Conservation (phyloP, 768 basidiomycete species). For the Amyloporia xantha region DNA sequence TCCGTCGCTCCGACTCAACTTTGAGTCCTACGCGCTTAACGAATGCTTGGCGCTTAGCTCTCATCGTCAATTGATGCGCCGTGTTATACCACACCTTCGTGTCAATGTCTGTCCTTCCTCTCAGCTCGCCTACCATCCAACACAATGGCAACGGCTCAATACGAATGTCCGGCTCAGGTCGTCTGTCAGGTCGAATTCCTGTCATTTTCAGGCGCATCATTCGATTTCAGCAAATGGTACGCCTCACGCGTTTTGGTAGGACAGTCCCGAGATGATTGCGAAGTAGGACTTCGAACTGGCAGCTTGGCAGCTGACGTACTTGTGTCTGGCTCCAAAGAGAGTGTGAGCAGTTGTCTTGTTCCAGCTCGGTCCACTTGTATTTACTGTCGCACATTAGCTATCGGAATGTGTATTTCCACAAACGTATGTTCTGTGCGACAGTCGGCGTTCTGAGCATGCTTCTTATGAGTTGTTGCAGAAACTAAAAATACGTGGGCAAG, state of each 20-base stretch:
- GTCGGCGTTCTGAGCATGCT: background rate
- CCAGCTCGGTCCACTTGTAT: slow-evolving; percentile 5
- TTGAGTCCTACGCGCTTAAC: too few relatives aligned
- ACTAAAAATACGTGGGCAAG: slow-evolving; percentile 98
- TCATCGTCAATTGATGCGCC: background rate
- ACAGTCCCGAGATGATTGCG: background rate
- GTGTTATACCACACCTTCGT: background rate
- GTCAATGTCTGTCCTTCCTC: slow-evolving; percentile 15
- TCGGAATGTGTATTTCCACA: slow-evolving; percentile 96
- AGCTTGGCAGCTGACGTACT: slow-evolving; percentile 91
- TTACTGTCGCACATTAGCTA: slow-evolving; percentile 45
- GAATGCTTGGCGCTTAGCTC: too few relatives aligned
- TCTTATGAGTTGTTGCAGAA: slow-evolving; percentile 40
- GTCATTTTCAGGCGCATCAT: slow-evolving; percentile 75
- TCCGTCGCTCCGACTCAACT: slow-evolving; percentile 1
- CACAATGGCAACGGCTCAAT: slow-evolving; percentile 10
- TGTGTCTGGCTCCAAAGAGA: slow-evolving; percentile 86
- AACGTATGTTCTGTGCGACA: slow-evolving; percentile 50
- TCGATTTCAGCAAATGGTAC: slow-evolving; percentile 83
- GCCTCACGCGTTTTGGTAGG: slow-evolving; percentile 10
- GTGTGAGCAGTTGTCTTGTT: slow-evolving; percentile 49
- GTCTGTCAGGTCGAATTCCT: slow-evolving; percentile 52
- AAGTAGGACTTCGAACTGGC: slow-evolving; percentile 92
- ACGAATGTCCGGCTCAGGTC: slow-evolving; percentile 20
- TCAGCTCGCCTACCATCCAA: slow-evolving; percentile 15